A percentile compares a stretch with the other conserved stretches of the same genome.
phyloP scores from a whole-genome alignment of 108 stramenopile genomes.

The Skeletonema marinoi region DNA sequence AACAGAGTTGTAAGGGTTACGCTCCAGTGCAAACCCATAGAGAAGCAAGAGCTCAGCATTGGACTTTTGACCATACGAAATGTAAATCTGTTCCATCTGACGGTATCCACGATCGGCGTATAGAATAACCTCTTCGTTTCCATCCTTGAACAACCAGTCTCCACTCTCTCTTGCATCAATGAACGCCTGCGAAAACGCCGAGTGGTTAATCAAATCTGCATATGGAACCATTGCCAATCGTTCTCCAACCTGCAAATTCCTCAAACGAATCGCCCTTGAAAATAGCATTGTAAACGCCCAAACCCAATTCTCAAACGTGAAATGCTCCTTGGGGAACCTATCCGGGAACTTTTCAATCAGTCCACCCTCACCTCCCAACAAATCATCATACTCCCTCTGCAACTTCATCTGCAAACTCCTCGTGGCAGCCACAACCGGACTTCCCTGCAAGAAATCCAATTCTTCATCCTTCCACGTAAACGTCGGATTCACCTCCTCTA shows the following conservation, averaged over 20 bases:
- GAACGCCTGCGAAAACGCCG: conserved; percentile 87
- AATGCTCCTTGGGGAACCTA: conserved; percentile 80
- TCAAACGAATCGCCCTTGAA: conserved; percentile 83
- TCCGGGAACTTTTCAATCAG: conserved; percentile 69
- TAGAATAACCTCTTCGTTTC: conserved; percentile 92
- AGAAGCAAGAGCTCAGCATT: conserved; percentile 93
- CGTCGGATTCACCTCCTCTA: conserved; percentile 90
- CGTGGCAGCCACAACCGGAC: conserved; percentile 90
- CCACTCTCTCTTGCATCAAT: conserved; percentile 82
- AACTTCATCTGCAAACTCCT: conserved; percentile 87
- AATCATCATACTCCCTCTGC: conserved; percentile 78
- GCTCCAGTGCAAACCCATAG: conserved; percentile 95
- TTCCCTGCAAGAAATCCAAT: conserved; percentile 84
- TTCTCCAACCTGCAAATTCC: conserved; percentile 80
- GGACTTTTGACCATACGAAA: conserved; percentile 94
- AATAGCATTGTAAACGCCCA: conserved; percentile 98
- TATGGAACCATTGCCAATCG: conserved; percentile 93
- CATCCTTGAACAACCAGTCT: conserved; percentile 88
- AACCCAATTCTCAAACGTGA: conserved; percentile 86
- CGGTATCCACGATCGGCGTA: conserved; percentile 93
- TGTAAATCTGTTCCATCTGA: conserved; percentile 94
- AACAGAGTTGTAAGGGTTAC: conserved; percentile 96
- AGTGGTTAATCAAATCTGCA: conserved; percentile 97
- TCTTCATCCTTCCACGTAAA: conserved; percentile 95
- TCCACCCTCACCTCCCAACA: conserved; percentile 74